Base-by-base conservation (phyloP, 2,329 filamentous ascomycete species). In the Meredithiella fracta region DNA sequence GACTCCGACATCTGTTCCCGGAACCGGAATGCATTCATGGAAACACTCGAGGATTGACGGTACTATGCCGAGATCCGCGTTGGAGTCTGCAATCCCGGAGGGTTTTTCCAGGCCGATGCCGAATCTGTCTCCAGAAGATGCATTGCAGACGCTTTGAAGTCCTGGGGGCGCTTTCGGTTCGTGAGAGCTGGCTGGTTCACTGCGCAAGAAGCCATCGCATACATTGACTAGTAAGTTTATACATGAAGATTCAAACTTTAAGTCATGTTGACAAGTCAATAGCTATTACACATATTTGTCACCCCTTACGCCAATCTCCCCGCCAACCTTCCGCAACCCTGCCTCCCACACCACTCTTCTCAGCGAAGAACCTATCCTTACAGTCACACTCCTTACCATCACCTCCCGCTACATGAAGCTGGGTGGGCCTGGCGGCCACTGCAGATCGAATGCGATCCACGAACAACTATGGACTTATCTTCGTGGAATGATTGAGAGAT, bases 101-200 rank as follows among this genome's bases (percentile, higher is more conserved):
- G 69, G 70, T 2, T 67, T 70, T 50, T 64, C 67, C 15, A 70
- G 44, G 75, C 79, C 49, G 72, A 9, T n/a, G 11, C 26, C 22
- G 9, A 38, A 49, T 1, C 62, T 72, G 7, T 3, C 60, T 67
- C 29, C 56, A 3, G 51, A 51, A 15, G 37, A 51, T 34, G 56
- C 51, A 23, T 25, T 51, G 22, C 51, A 58, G 38, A 79, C 85
- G 90, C 90, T 0, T 70, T 95, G 59, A 82, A 80, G 63, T 85
- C 88, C n/a, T 98, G 92, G 92, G 81, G 83, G 1, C 77, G 88
- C 60, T 90, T 96, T 66, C 83, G 90, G 47, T 97, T 97, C 65
- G 91, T 97, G n/a, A 82, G 89, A 55, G 89, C 89, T 7, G 92
- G 92, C 8, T 97, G 91, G 91, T 92, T 98, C 67, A 94, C 89